Base-by-base conservation (phyloP, 257 asterid species). In the Agastache rugosa region DNA sequence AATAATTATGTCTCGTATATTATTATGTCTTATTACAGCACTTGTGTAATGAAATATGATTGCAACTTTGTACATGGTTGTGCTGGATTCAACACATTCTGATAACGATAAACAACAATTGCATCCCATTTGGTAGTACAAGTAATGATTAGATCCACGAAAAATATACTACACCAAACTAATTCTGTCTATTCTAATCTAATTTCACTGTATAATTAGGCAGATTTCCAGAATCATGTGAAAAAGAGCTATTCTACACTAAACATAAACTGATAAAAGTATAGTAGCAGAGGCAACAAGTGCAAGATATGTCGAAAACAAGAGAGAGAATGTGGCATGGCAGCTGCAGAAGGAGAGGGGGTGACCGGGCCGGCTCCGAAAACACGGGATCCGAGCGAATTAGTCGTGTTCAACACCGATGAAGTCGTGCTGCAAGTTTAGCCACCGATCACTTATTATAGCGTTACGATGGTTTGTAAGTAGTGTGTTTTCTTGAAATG, bases 321-420 rank as follows among this genome's bases (percentile, higher is more conserved):
- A 44, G 67, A 22, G 37, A 62, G 17, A 37, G 29, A 60, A 20
- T 45, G 69, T 19, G 60, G 35, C 17, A 45, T 11, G 63, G 81
- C 65, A 56, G 89, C 84, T 55, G 84, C 79, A 51, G 97, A 77
- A 53, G 80, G 73, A 48, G 90, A 2, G 16, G 61, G 56, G 10
- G 98, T 88, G n/a, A 89, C 65, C 0, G 97, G 97, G 10, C 96
- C 92, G 31, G 93, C 90, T 0, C 98, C 98, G 20, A 81, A 90
- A 72, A 89, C 91, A 66, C 85, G 85, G n/a, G 97, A 84, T 25
- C 98, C 98, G 22, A 82, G 85, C 22, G 96, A 86, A 72, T 84
- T 89, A 0, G 96, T 90, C 11, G 88, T 84, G 69, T 93, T 87
- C 70, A 93, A 67, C 42, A 90, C 78, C 11, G 97, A 83, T 47